Percentiles rank a stretch among this genome's conserved stretches.
Conservation (phyloP, 441 rosid species). For the Syzygium malaccense region DNA sequence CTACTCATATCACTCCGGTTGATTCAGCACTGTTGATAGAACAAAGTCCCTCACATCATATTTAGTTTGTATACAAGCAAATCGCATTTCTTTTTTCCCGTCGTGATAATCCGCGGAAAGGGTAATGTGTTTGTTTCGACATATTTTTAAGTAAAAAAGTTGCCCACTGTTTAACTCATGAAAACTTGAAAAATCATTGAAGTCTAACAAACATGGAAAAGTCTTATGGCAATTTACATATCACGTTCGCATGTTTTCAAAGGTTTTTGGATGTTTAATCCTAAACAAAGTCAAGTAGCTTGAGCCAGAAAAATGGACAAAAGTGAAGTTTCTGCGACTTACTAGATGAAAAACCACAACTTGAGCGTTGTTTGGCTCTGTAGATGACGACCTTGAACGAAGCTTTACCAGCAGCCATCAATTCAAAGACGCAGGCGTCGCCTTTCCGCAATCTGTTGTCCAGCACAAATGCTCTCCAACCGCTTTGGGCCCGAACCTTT, state of each 20-base stretch:
- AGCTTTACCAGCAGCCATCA: background rate
- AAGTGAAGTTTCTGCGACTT: background rate
- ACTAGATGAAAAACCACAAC: background rate
- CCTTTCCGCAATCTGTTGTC: background rate
- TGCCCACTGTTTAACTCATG: background rate
- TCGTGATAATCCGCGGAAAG: background rate
- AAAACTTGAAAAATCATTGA: background rate
- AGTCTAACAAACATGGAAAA: background rate
- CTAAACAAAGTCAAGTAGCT: background rate
- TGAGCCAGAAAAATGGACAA: background rate
- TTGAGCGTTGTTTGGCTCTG: background rate
- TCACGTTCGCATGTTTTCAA: background rate
- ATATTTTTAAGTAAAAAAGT: background rate
- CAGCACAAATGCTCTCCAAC: background rate
- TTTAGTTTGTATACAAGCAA: background rate
- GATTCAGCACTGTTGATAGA: background rate
- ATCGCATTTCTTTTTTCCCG: background rate
- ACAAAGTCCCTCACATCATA: background rate
- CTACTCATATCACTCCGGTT: background rate
- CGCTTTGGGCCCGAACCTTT: background rate
- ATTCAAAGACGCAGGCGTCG: background rate
- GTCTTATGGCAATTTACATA: background rate
- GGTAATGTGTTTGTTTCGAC: background rate
- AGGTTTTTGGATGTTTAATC: background rate
- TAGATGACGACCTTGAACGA: background rate